phyloP scores from a whole-genome alignment of 106 monocot genomes.

The Alisma plantagoaquatica region DNA sequence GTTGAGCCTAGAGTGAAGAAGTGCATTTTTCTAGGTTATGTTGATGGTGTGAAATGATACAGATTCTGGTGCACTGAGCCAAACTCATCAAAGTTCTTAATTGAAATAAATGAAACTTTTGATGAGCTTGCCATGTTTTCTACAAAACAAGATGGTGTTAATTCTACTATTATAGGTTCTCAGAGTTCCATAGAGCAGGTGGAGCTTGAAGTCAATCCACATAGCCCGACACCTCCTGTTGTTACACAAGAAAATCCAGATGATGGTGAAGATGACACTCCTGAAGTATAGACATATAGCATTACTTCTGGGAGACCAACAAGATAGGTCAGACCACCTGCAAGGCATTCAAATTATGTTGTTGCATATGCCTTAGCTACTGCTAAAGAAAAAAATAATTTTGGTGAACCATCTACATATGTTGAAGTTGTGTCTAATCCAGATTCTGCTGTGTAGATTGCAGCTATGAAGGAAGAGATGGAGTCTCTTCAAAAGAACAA shows the following conservation, averaged over 20 bases:
- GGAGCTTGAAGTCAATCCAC: neutral
- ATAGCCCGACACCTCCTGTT: neutral
- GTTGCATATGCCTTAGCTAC: neutral
- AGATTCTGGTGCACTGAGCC: neutral
- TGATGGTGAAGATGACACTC: neutral
- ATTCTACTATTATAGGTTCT: neutral
- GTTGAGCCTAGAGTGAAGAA: neutral
- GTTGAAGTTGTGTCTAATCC: no score
- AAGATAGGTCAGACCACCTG: neutral
- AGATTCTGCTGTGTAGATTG: neutral
- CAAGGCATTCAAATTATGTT: neutral
- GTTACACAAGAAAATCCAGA: neutral
- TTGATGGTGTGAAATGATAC: neutral
- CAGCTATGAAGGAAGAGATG: conserved; percentile 1
- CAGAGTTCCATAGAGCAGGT: neutral
- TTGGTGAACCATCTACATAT: neutral
- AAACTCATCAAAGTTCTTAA: neutral
- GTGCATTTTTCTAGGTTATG: neutral
- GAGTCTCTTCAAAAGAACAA: conserved; percentile 5
- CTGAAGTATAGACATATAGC: neutral
- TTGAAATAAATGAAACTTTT: neutral
- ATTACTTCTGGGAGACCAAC: neutral
- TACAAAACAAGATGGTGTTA: neutral
- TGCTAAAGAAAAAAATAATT: neutral
- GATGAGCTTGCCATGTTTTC: neutral